phyloP scores from a whole-genome alignment of 2,329 filamentous ascomycete genomes.

The Fusarium chaquense region DNA sequence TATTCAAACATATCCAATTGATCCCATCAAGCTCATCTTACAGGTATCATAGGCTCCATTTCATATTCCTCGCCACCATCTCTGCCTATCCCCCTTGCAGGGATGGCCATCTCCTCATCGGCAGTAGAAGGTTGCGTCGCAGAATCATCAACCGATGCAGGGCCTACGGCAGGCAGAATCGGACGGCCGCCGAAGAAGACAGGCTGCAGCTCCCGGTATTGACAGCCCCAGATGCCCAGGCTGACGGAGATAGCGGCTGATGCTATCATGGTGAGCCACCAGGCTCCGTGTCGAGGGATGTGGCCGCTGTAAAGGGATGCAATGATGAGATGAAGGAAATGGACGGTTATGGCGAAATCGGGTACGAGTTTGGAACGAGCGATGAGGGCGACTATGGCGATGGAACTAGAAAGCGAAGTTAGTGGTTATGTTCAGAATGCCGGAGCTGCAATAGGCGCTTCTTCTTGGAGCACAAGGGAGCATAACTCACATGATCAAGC shows the following conservation, averaged over 20 bases:
- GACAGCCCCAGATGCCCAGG: constrained; percentile 90
- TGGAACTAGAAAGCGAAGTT: constrained; percentile 67
- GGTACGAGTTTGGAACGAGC: constrained; percentile 92
- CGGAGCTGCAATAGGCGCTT: not conserved
- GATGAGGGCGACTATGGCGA: constrained; percentile 85
- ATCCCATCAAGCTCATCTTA: constrained; percentile 37
- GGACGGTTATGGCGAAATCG: constrained; percentile 92
- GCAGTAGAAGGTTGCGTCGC: constrained; percentile 44
- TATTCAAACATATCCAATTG: constrained; percentile 41
- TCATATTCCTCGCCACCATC: constrained; percentile 73
- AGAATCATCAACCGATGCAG: constrained; percentile 5
- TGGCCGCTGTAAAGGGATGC: constrained; percentile 82
- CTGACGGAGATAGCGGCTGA: constrained; percentile 63
- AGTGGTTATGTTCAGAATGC: constrained; percentile 1
- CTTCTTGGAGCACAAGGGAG: not conserved
- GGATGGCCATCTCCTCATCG: constrained; percentile 64
- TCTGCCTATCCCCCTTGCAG: constrained; percentile 64
- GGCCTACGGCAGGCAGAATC: constrained; percentile 50
- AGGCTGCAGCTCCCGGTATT: constrained; percentile 87
- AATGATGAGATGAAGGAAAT: constrained; percentile 82
- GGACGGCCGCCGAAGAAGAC: constrained; percentile 82
- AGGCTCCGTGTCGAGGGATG: constrained; percentile 82
- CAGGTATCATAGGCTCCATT: constrained; percentile 63
- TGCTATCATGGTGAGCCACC: constrained; percentile 77
- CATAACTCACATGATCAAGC: constrained; percentile 61